Base-by-base conservation (phyloP, 768 basidiomycete species). In the Boletus coccyginus region DNA sequence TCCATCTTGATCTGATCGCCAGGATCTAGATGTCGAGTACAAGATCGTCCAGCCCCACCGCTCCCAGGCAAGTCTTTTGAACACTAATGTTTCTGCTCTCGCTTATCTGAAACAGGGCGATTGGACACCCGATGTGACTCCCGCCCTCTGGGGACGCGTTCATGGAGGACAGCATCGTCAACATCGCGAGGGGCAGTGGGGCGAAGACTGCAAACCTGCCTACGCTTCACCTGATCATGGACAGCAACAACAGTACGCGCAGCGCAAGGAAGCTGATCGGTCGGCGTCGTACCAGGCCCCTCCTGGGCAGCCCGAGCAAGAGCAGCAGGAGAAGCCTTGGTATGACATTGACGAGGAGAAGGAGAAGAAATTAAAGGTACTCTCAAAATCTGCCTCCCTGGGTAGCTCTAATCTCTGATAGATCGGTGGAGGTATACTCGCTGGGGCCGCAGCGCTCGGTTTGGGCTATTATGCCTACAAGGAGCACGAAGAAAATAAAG, bases 31-130 rank as follows among this genome's bases (percentile, higher is more conserved):
- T 40, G 66, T 70, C 59, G 72, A 69, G 41, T 91, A 89, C 76
- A 85, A 82, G 70, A 86, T 86, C 70, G 82, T 90, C 60, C 87
- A 89, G 64, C 74, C 86, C 10, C 89, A 91, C 73, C 72, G 66
- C 51, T 88, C 88, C 32, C 85, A 88, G 78, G 87, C 82, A 59
- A 53, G 66, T 57, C 29, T 9, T 47, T 29, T 19, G n/a, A 41
- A 9, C 27, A n/a, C 24, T 35, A 12, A 5, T 19, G 10, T 17
- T 36, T 27, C 47, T 33, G 7, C 40, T 32, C 51, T 62, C 19
- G 27, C 27, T 27, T 27, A 65, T 46, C 12, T 11, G 41, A 24
- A 7, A 43, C 62, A 90, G 87, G 59, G 75, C 29, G 86, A 88
- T 60, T 92, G 90, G 90, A 70, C 83, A 27, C 90, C 90, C 5